Base-by-base conservation (phyloP, 2,329 filamentous ascomycete species). In the Sporothrix curviconia region DNA sequence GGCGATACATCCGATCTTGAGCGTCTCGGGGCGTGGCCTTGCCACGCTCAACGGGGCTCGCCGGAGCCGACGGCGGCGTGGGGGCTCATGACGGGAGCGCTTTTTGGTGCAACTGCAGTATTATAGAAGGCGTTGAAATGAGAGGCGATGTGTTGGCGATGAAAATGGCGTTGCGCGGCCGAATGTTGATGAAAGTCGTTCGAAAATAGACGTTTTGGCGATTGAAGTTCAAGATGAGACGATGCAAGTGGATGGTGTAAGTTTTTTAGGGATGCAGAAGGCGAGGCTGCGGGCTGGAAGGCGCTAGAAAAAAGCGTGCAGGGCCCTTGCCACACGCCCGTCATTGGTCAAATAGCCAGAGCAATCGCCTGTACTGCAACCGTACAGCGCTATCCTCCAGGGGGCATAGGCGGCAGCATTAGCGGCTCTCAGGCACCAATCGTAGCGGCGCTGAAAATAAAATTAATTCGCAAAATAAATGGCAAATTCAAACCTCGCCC, bases 1-100 rank as follows among this genome's bases (percentile, higher is more conserved):
- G 22, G 81, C 81, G 58, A 84, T 84, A 69, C 81, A 84, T 44
- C 81, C 81, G 9, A 78, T 74, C 54, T 83, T 82, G 65, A 97
- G 79, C 30, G 91, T 92, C 65, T 90, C 87, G 61, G 94, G n/a
- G 76, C 36, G 91, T 96, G 64, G 92, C 91, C 68, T 85, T 86
- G 57, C 91, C 87, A 69, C 86, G 95, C 71, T 92, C 75, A 44
- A n/a, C 79, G 76, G 2, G 80, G 80, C 36, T 76, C 78, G 61
- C 82, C 78, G 15, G 80, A 78, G 44, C 82, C 83, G 12, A 83
- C 81, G 15, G 77, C 68, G 19, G 77, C 68, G 64, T 85, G 81
- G 36, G 77, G 76, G 59, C 72, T 74, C 25, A 74, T 71, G 40
- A 22, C 28, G 19, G 19, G n/a, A n/a, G 8, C 24, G 9, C 5